Evolutionary conservation across 169 alveolate species (phyloP).

Genomic region (Plasmodium knowlesi): DNA sequence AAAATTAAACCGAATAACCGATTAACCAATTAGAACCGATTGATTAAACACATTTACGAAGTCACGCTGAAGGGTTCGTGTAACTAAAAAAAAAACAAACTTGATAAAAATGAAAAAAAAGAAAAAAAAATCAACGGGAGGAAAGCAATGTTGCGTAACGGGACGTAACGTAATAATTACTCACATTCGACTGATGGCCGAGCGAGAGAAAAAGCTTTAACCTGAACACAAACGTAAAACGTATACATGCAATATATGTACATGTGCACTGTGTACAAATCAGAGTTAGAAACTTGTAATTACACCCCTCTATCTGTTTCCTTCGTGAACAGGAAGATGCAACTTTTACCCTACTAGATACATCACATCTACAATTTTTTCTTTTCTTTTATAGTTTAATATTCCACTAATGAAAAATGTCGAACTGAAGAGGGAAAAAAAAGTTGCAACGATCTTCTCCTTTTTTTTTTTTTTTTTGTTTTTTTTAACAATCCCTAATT

Average conservation of each 20-base stretch:
- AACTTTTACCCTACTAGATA: constrained; percentile 22
- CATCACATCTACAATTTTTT: constrained; percentile 1
- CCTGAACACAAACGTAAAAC: background rate
- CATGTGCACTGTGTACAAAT: background rate
- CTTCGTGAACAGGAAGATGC: constrained; percentile 9
- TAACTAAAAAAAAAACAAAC: background rate
- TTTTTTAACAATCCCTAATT: background rate
- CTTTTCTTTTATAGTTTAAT: constrained; percentile 1
- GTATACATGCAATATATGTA: background rate
- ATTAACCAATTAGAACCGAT: background rate
- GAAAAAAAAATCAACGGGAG: background rate
- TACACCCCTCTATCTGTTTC: constrained; percentile 7
- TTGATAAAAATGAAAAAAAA: background rate
- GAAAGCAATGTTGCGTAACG: background rate
- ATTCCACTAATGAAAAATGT: background rate
- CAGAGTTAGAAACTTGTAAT: constrained; percentile 9
- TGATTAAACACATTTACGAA: background rate
- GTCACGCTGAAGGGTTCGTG: background rate
- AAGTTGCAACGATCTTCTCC: constrained; percentile 15
- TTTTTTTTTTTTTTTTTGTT: background rate
- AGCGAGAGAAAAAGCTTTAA: background rate
- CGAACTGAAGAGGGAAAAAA: background rate
- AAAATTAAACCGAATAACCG: background rate
- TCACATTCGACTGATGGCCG: background rate
- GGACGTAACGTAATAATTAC: background rate